Conservation (phyloP, 108 stramenopile species). For the Nitzschia palea region DNA sequence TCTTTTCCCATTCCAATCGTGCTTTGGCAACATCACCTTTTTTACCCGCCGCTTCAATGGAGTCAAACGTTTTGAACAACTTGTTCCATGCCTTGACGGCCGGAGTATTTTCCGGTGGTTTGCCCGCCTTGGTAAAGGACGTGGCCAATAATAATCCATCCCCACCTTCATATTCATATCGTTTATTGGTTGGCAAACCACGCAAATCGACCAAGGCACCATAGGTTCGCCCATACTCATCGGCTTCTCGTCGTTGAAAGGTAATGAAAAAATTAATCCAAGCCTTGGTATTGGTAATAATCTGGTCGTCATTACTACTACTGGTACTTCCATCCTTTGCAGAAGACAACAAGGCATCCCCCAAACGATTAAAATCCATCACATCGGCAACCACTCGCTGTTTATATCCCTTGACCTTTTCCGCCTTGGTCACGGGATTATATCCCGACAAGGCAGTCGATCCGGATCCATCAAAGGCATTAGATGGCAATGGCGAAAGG, state of each 20-base stretch:
- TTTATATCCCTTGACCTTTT: conserved; percentile 26
- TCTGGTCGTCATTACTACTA: no score
- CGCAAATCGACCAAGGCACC: conserved; percentile 51
- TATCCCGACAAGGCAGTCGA: conserved; percentile 39
- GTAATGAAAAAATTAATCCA: conserved; percentile 60
- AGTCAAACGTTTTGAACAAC: conserved; percentile 38
- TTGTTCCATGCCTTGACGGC: conserved; percentile 43
- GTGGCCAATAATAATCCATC: conserved; percentile 45
- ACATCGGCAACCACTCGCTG: conserved; percentile 51
- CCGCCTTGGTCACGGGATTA: conserved; percentile 37
- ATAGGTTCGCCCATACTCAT: conserved; percentile 46
- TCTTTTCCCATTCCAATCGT: conserved; percentile 34
- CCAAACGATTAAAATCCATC: conserved; percentile 43
- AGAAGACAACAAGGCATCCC: conserved; percentile 36
- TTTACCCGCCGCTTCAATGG: conserved; percentile 50
- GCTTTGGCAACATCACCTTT: conserved; percentile 49
- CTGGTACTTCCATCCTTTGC: conserved; percentile 35
- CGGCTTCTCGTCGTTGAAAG: conserved; percentile 48
- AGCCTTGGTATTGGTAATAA: conserved; percentile 8
- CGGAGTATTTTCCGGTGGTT: conserved; percentile 54
- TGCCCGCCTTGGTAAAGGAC: conserved; percentile 50
- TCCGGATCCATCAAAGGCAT: conserved; percentile 61
- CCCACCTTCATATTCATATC: conserved; percentile 35
- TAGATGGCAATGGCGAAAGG: no score
- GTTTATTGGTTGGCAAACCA: conserved; percentile 31